Conservation (phyloP, 2,329 filamentous ascomycete genomes). For the Calonectria hongkongensis region DNA sequence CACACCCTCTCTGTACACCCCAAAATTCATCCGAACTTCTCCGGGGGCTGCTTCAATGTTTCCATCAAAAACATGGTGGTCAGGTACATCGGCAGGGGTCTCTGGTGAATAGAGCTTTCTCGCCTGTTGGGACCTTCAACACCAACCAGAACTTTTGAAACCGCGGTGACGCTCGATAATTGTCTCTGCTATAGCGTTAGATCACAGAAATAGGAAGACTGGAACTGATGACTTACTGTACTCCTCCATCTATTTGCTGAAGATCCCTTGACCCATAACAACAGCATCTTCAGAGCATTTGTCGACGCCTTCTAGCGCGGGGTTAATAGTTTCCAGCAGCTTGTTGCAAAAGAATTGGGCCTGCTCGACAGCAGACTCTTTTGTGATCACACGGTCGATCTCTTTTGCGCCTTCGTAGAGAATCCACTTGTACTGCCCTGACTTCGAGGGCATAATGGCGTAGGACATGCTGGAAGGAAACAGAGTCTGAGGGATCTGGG, state of each 20-base stretch:
- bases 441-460: no score
- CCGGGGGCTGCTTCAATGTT: no score
- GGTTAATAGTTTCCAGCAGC: background rate
- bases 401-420: background rate
- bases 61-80: no score
- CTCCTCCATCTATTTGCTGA: slow-evolving; percentile 29
- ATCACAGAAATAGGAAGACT: no score
- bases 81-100: no score
- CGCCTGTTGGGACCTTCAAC: slow-evolving; percentile 42
- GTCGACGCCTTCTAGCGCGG: background rate
- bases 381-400: slow-evolving; percentile 30
- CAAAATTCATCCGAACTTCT: no score
- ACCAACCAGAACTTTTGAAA: slow-evolving; percentile 30
- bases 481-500: background rate
- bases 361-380: slow-evolving; percentile 26
- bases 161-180: background rate
- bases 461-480: background rate
- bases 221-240: slow-evolving; percentile 1
- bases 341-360: slow-evolving; percentile 4
- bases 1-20: no score
- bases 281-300: background rate
- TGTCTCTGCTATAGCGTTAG: background rate
- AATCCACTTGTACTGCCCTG: slow-evolving; percentile 17
- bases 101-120: no score
- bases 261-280: slow-evolving; percentile 24